A percentile compares a stretch with the other conserved stretches of the same genome.
Evolutionary conservation across 768 basidiomycete genomes (phyloP).

Genomic region (Collybia mongolica): DNA sequence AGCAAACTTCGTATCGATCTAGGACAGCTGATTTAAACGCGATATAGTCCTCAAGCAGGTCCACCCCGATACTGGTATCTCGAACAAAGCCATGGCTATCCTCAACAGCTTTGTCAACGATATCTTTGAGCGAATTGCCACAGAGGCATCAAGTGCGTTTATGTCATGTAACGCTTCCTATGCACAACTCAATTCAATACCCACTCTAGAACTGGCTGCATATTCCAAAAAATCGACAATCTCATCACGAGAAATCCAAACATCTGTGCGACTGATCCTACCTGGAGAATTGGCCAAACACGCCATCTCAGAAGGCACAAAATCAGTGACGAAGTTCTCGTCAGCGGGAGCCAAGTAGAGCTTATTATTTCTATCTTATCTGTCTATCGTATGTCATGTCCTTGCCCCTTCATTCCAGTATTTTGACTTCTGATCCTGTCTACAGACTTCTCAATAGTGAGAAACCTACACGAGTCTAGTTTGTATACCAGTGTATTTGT

Average conservation of each 20-base stretch:
- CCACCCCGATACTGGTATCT: constrained; percentile 98
- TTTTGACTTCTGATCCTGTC: background rate
- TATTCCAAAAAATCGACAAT: constrained; percentile 99
- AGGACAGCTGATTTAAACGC: background rate
- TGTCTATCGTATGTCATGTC: background rate
- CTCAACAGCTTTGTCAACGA: constrained; percentile 96
- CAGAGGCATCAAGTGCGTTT: constrained; percentile 81
- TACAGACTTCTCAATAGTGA: constrained; percentile 10
- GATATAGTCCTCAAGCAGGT: constrained; percentile 88
- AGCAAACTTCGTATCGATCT: constrained; percentile 1
- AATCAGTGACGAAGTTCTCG: constrained; percentile 89
- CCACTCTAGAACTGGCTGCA: constrained; percentile 78
- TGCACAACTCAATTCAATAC: constrained; percentile 2
- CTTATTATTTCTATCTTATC: background rate
- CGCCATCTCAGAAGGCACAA: constrained; percentile 92
- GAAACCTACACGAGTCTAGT: constrained; percentile 13
- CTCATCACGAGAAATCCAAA: constrained; percentile 98
- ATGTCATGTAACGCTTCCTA: background rate
- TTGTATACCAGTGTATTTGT: constrained; percentile 19
- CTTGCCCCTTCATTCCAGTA: background rate
- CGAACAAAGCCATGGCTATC: constrained; percentile 98
- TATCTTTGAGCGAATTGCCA: constrained; percentile 91
- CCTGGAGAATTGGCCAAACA: constrained; percentile 96
- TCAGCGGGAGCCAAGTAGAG: constrained; percentile 67
- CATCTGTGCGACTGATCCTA: constrained; percentile 93